Percentiles rank a stretch among this genome's conserved stretches.
These are phyloP conservation scores for Erysimum cheiranthoides DNA, from an alignment of 345 rosid genomes.

Conservation along the genomic window DNA sequence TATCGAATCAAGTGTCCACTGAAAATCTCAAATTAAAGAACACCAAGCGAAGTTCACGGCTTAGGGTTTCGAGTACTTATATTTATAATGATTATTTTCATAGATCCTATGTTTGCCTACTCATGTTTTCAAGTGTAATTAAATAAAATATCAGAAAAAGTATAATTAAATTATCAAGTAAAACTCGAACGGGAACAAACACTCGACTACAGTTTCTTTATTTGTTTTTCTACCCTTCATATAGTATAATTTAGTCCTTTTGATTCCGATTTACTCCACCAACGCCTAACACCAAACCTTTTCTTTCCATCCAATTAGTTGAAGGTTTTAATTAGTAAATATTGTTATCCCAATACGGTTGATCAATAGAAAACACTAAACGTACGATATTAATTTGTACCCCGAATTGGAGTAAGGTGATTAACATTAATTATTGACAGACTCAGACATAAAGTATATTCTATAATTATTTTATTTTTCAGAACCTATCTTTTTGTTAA, in stretches of 20 bases:
- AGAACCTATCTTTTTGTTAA: slow-evolving; percentile 22
- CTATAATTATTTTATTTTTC: neutral
- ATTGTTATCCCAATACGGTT: neutral
- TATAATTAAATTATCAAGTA: too few species aligned
- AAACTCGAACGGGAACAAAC: too few species aligned
- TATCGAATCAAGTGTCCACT: slow-evolving; percentile 1
- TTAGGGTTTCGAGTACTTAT: slow-evolving; percentile 18
- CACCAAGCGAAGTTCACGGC: slow-evolving; percentile 22
- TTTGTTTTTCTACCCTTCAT: neutral
- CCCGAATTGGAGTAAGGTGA: neutral
- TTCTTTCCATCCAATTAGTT: neutral
- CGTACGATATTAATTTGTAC: neutral
- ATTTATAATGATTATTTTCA: neutral
- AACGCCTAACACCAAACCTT: neutral
- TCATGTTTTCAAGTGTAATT: neutral
- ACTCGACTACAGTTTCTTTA: neutral
- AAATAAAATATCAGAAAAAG: neutral
- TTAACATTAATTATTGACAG: neutral
- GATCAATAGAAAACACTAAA: neutral
- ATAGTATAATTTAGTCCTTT: neutral
- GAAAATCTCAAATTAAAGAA: neutral
- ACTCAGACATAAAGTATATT: neutral
- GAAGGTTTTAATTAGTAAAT: too few species aligned
- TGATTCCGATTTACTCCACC: neutral
- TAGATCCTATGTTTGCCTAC: neutral